Percentiles rank a stretch among this genome's conserved stretches.
Evolutionary conservation across 805 yeast genomes (phyloP).

Genomic region (Saccharomycopsis malanga): DNA sequence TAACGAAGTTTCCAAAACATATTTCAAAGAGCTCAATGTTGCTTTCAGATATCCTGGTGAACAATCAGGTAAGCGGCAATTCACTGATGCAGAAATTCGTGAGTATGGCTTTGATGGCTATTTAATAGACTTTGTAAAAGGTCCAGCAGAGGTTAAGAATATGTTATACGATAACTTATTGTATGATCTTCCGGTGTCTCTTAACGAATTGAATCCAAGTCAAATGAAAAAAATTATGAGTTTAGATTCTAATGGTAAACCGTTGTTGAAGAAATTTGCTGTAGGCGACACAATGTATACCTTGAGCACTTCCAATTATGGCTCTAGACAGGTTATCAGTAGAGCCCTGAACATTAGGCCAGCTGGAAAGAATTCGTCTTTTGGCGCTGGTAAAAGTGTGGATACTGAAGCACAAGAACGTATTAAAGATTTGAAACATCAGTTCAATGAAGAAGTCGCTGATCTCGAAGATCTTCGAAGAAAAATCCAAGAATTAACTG

Average conservation of each 20-base stretch:
- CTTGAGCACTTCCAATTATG: slow-evolving; percentile 56
- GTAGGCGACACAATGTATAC: slow-evolving; percentile 49
- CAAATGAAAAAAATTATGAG: slow-evolving; percentile 33
- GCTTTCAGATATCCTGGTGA: slow-evolving; percentile 46
- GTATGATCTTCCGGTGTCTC: slow-evolving; percentile 57
- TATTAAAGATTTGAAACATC: neutral
- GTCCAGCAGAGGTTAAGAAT: slow-evolving; percentile 62
- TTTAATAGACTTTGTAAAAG: slow-evolving; percentile 60
- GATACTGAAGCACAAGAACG: slow-evolving; percentile 19
- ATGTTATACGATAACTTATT: slow-evolving; percentile 49
- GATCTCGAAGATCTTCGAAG: slow-evolving; percentile 18
- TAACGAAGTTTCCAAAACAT: slow-evolving; percentile 34
- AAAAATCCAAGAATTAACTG: slow-evolving; percentile 6
- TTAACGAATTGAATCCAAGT: slow-evolving; percentile 35
- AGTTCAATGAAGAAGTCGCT: slow-evolving; percentile 18
- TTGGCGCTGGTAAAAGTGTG: slow-evolving; percentile 21
- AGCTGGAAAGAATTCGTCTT: slow-evolving; percentile 13
- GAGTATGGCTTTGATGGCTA: slow-evolving; percentile 74
- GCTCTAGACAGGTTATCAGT: slow-evolving; percentile 42
- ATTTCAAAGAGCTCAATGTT: slow-evolving; percentile 41
- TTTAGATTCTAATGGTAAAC: slow-evolving; percentile 34
- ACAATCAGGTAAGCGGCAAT: slow-evolving; percentile 23
- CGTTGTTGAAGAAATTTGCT: slow-evolving; percentile 49
- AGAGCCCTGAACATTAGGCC: slow-evolving; percentile 22
- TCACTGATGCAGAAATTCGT: slow-evolving; percentile 32